Conservation (phyloP, 441 rosid genomes). For the Kokia cookei region DNA sequence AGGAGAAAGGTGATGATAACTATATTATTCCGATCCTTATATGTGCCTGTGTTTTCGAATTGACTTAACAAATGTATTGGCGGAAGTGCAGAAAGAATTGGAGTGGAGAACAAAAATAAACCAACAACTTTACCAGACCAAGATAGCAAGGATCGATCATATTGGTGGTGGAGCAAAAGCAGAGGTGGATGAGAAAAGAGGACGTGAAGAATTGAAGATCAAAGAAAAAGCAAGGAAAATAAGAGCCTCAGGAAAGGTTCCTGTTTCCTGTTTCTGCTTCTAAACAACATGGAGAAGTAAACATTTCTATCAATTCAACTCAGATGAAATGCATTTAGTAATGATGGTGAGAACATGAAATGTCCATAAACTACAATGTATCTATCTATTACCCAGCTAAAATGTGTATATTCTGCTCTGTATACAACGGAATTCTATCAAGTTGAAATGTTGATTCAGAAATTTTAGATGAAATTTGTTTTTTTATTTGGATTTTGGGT, state of each 20-base stretch:
- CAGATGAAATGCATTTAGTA: neutral
- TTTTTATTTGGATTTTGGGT: too few relatives aligned
- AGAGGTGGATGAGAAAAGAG: conserved; percentile 57
- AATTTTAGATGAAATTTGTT: neutral
- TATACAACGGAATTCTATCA: neutral
- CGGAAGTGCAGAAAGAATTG: conserved; percentile 44
- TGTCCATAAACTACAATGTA: neutral
- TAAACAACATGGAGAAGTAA: conserved; percentile 17
- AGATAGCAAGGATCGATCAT: conserved; percentile 48
- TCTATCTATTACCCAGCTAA: neutral
- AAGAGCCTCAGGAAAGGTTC: conserved; percentile 31
- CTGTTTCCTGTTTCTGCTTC: conserved; percentile 49
- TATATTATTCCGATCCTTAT: neutral
- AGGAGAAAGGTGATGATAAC: conserved; percentile 39
- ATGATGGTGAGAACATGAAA: neutral
- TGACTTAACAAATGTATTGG: neutral
- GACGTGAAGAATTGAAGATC: conserved; percentile 40
- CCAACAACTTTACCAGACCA: conserved; percentile 43
- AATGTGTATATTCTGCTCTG: neutral
- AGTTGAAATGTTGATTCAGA: neutral
- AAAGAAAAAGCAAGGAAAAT: conserved; percentile 42
- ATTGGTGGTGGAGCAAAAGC: conserved; percentile 56
- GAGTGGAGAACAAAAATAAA: conserved; percentile 47
- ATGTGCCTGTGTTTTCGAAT: neutral
- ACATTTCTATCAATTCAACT: neutral